phyloP scores from a whole-genome alignment of 768 basidiomycete genomes.

The Chalciporus sphaerocephalus region DNA sequence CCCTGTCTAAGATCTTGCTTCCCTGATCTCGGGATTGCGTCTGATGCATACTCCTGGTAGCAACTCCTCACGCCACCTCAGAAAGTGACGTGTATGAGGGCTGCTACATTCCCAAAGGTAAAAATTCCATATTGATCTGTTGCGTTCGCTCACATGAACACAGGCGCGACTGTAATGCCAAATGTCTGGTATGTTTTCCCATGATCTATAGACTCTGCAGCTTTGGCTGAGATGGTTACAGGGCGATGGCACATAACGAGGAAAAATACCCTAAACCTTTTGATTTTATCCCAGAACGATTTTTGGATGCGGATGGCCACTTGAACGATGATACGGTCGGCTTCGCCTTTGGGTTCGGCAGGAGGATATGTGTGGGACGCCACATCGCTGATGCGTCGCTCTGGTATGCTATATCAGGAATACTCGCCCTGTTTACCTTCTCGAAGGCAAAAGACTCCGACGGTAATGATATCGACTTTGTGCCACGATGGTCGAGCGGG shows the following conservation, averaged over 20 bases:
- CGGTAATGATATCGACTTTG: conserved; percentile 22
- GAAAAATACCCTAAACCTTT: conserved; percentile 29
- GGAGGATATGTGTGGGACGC: conserved; percentile 27
- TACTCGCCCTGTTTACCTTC: conserved; percentile 29
- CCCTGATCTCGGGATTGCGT: neutral
- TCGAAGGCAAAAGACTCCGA: conserved; percentile 18
- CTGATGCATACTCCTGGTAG: conserved; percentile 1
- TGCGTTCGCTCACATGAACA: neutral
- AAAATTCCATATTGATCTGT: neutral
- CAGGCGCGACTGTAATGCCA: conserved; percentile 21
- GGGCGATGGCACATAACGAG: conserved; percentile 35
- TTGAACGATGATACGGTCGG: conserved; percentile 19
- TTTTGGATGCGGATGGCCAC: conserved; percentile 19
- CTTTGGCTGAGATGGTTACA: conserved; percentile 3
- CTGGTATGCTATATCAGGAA: conserved; percentile 25
- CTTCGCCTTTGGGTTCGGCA: conserved; percentile 24
- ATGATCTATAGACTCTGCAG: neutral
- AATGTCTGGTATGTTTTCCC: conserved; percentile 27
- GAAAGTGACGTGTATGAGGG: conserved; percentile 25
- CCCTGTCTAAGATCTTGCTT: conserved; percentile 17
- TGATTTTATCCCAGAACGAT: conserved; percentile 32
- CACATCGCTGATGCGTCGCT: conserved; percentile 26
- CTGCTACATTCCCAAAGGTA: conserved; percentile 27
- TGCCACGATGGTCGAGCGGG: conserved; percentile 14
- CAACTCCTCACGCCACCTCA: conserved; percentile 17